Evolutionary conservation across 2,329 filamentous ascomycete genomes (phyloP), one percentile per base, ranked within the genome.

Genomic region (Ophiosphaerella korrae): DNA sequence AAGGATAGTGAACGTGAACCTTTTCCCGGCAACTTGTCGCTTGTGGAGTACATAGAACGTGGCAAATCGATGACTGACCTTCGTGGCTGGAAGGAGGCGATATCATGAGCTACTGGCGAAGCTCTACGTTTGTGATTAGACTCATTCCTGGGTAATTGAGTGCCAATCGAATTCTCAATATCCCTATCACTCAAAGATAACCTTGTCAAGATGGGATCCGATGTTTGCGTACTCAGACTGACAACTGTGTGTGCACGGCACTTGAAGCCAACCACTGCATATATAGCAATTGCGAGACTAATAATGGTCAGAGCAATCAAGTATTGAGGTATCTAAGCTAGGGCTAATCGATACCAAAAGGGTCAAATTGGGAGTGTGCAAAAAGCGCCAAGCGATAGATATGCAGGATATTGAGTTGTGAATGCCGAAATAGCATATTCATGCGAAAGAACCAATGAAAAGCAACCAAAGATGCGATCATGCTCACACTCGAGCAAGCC

Each of bases 281-380:
- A 92, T n/a, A 92, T 86, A 6, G 82, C 83, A 21, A 82, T 75
- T 42, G 90, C 90, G 2, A 89, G 82, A 24, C 78, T 70, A 31
- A 90, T 73, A 55, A 92, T 88, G 23, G 81, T 75, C 7, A 81
- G 64, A 57, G 88, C 84, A 44, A 91, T 85, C 32, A 89, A 58
- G 57, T 91, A 91, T 42, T 89, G 81, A 32, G 89, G 89, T 7
- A 89, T 80, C 89, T 89, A 93, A 50, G 83, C 82, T 2, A 92
- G 76, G 0, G 82, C 84, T 13, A 87, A 75, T 37, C 85, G 80
- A 55, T 87, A 87, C 89, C 89, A 92, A 53, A 80, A 80, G 0
- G 87, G 86, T 3, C 82, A 78, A 13, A 83, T 76, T 0, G 88
- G 87, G 2, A 92, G 77, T 55, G 87, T 87, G 70, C 89, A 93